A percentile compares a stretch with the other conserved stretches of the same genome.
Conservation (phyloP, 495 filamentous ascomycete species). For the Penicillium canariense region DNA sequence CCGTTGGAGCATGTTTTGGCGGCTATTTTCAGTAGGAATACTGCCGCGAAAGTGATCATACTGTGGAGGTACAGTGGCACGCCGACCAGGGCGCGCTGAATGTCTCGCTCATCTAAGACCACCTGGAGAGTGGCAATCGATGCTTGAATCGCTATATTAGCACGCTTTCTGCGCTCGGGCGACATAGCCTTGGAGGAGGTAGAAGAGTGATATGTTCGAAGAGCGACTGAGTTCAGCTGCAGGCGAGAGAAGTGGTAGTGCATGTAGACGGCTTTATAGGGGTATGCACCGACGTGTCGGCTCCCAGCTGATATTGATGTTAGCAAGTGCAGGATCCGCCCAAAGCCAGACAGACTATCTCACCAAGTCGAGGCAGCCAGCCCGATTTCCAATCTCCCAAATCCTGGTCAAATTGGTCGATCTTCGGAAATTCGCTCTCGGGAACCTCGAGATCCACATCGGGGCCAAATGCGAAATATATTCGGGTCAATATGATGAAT, state of each 20-base stretch:
- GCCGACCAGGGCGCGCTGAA: conserved; percentile 49
- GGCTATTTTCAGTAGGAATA: conserved; percentile 54
- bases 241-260: conserved; percentile 56
- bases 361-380: conserved; percentile 52
- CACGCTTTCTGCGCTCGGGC: conserved; percentile 50
- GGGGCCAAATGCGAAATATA: conserved; percentile 57
- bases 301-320: conserved; percentile 40
- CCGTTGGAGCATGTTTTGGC: conserved; percentile 43
- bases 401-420: conserved; percentile 44
- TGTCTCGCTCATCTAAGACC: conserved; percentile 50
- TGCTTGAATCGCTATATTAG: conserved; percentile 53
- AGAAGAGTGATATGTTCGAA: conserved; percentile 52
- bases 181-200: conserved; percentile 49
- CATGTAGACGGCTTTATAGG: conserved; percentile 50
- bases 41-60: conserved; percentile 57
- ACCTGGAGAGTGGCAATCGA: conserved; percentile 51
- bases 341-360: conserved; percentile 5
- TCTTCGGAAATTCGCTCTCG: conserved; percentile 43
- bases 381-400: conserved; percentile 45
- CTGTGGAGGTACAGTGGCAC: conserved; percentile 54
- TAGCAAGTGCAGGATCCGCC: conserved; percentile 10
- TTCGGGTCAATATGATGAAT: conserved; percentile 56
- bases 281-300: conserved; percentile 52
- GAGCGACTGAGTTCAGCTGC: conserved; percentile 56
- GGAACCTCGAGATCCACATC: conserved; percentile 54